These are phyloP conservation scores for Podospora conica DNA, from an alignment of 495 filamentous ascomycete species.

Conservation along the genomic window DNA sequence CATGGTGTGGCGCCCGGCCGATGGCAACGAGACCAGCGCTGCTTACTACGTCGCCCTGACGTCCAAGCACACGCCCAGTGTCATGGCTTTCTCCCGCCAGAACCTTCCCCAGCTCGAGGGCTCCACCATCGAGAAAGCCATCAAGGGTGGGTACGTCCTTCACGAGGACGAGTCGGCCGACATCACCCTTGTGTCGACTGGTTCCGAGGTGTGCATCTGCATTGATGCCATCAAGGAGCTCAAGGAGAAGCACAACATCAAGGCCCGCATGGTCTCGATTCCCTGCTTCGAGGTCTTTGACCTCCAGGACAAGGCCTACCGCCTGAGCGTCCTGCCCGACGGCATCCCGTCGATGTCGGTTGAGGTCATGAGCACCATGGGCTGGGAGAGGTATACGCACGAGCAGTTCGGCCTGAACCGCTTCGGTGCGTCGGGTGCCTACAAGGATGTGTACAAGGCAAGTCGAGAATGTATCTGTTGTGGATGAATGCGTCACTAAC, in stretches of 20 bases:
- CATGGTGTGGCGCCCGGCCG: conserved; percentile 99
- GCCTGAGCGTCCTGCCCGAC: conserved; percentile 82
- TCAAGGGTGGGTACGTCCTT: conserved; percentile 91
- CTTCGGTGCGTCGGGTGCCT: conserved; percentile 93
- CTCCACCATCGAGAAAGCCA: conserved; percentile 76
- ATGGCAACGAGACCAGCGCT: conserved; percentile 96
- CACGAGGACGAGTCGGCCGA: conserved; percentile 78
- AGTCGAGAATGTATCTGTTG: conserved; percentile 25
- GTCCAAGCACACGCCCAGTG: conserved; percentile 82
- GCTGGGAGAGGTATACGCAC: conserved; percentile 97
- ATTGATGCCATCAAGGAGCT: conserved; percentile 87
- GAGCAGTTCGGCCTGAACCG: conserved; percentile 99
- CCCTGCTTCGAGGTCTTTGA: conserved; percentile 99
- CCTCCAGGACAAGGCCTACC: conserved; percentile 87
- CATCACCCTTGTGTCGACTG: conserved; percentile 89
- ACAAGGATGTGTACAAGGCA: conserved; percentile 96
- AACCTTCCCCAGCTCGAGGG: conserved; percentile 97
- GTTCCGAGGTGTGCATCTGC: conserved; percentile 91
- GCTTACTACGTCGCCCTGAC: conserved; percentile 96
- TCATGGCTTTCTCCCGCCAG: conserved; percentile 93
- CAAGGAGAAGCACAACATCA: conserved; percentile 79
- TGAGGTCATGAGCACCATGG: conserved; percentile 86
- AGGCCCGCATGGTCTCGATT: conserved; percentile 89
- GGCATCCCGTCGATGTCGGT: conserved; percentile 90
- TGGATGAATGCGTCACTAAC: conserved; percentile 9